Base-by-base conservation (phyloP, 257 asterid species). In the Leonotis leonurus region DNA sequence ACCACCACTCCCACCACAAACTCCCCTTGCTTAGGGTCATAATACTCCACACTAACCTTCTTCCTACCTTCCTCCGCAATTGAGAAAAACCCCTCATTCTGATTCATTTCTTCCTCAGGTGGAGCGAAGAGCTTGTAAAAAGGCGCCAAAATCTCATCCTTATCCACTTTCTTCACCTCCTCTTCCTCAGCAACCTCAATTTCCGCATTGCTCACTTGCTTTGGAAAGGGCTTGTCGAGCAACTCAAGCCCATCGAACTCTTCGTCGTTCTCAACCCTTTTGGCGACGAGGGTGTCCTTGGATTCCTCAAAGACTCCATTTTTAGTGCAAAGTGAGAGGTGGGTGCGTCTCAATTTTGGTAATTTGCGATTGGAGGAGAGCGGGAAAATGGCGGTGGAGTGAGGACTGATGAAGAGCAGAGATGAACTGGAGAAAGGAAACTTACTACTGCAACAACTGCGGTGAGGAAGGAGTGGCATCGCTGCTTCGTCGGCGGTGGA, bases 1-100 rank as follows among this genome's bases (percentile, higher is more conserved):
- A 92, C 95, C 78, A 92, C 99, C 44, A 80, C 90, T 16, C 99
- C 99, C 69, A 92, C 94, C 30, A 89, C 95, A 30, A 77, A 83
- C 69, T 92, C 97, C 29, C 97, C 96, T 2, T 81, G 70, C 70
- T 86, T 92, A 1, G 95, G 94, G 44, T 89, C 96, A 56, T 89
- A 89, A 77, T 89, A 92, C 77, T 86, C 99, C 30, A 86, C 84
- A 59, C 62, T 73, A 13, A 88, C 75, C 64, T 68, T 64, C 33
- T 59, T 74, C 13, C 9, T 56, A 29, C 53, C 81, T 50, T 75
- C 81, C 62, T 73, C n/a, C n/a, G n/a, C 62, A 12, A 53, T 11
- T 29, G 50, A 60, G 45, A n/a, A n/a, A n/a, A n/a, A n/a, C n/a
- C 53, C 44, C 73, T 59, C 78, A 52, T 18, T 45, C 30, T 35